These are phyloP conservation scores for Arthrobotrys megalospora DNA, from an alignment of 2,329 filamentous ascomycete species.

Conservation along the genomic window DNA sequence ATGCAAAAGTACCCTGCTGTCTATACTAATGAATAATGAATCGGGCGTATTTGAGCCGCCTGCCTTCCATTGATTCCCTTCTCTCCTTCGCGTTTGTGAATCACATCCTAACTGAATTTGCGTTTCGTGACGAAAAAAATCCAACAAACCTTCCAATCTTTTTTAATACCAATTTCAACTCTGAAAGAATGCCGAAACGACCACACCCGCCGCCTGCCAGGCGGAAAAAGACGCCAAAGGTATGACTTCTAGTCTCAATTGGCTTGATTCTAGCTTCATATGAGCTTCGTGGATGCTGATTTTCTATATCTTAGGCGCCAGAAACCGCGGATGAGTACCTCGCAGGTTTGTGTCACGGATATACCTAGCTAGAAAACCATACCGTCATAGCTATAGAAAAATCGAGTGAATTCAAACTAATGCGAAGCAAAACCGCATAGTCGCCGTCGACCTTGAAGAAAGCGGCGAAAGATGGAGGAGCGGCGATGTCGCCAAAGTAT, in stretches of 20 bases:
- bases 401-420: slow-evolving; percentile 1
- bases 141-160: slow-evolving; percentile 33
- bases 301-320: slow-evolving; percentile 21
- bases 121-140: slow-evolving; percentile 46
- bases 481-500: slow-evolving; percentile 63
- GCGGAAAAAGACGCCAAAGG: slow-evolving; percentile 57
- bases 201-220: slow-evolving; percentile 43
- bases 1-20: not conserved
- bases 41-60: not conserved
- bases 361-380: not conserved
- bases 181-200: slow-evolving; percentile 52
- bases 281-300: slow-evolving; percentile 8
- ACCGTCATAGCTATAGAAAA: too few relatives aligned
- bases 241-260: slow-evolving; percentile 15
- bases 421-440: slow-evolving; percentile 32
- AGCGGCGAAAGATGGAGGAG: slow-evolving; percentile 64
- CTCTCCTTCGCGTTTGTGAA: not conserved
- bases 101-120: not conserved
- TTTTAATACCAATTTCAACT: not conserved
- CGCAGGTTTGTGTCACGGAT: slow-evolving; percentile 23
- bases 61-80: not conserved
- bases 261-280: not conserved
- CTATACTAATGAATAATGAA: slow-evolving; percentile 38
- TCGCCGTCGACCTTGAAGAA: slow-evolving; percentile 63
- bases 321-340: slow-evolving; percentile 58